These are phyloP conservation scores for Chimonanthus salicifolius DNA, from an alignment of 164 flowering plant species.

Conservation along the genomic window DNA sequence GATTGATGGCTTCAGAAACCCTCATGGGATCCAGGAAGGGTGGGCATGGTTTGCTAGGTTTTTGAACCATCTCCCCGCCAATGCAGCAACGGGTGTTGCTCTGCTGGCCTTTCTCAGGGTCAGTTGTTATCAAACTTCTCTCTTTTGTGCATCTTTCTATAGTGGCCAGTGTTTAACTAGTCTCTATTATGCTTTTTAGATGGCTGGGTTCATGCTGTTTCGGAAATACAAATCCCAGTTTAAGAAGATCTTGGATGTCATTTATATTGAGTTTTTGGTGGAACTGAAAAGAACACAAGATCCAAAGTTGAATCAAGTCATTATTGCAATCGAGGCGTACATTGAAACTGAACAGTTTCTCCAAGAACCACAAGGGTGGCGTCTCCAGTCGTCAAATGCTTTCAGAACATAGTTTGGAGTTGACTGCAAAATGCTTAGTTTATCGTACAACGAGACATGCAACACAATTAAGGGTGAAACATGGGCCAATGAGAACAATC, in stretches of 20 bases:
- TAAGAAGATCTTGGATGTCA: constrained; percentile 48
- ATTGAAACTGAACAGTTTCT: constrained; percentile 49
- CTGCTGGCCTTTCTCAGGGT: constrained; percentile 70
- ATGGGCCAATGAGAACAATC: too few species aligned
- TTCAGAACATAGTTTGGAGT: background rate
- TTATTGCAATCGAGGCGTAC: constrained; percentile 39
- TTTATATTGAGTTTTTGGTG: constrained; percentile 41
- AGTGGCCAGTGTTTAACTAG: background rate
- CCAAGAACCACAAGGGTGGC: constrained; percentile 70
- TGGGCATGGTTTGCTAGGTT: constrained; percentile 96
- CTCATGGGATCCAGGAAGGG: constrained; percentile 76
- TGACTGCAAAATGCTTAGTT: too few species aligned
- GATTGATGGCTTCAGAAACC: constrained; percentile 44
- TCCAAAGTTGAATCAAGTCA: constrained; percentile 27
- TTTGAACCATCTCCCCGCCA: constrained; percentile 67
- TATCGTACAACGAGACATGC: too few species aligned
- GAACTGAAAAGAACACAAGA: constrained; percentile 38
- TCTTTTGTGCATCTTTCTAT: too few species aligned
- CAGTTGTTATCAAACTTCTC: constrained; percentile 16
- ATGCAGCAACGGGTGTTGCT: constrained; percentile 59
- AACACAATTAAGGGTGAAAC: too few species aligned
- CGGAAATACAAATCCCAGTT: constrained; percentile 66
- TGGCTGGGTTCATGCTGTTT: constrained; percentile 75
- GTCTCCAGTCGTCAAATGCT: constrained; percentile 14
- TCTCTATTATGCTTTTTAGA: constrained; percentile 31